phyloP scores from a whole-genome alignment of 306 rosid species.

The Castanea crenata region DNA sequence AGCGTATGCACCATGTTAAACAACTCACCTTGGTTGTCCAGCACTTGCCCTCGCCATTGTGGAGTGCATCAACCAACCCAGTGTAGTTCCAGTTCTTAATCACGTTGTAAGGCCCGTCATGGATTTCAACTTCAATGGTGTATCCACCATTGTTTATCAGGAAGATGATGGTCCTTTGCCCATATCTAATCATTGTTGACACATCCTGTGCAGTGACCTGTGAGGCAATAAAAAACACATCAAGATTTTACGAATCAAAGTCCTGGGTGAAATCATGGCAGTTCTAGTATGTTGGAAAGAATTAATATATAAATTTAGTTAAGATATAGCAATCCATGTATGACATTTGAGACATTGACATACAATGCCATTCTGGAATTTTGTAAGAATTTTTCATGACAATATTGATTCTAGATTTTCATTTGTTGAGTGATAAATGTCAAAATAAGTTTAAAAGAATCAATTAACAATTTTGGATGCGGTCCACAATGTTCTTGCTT shows the following conservation, averaged over 20 bases:
- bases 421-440: too few relatives aligned
- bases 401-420: too few relatives aligned
- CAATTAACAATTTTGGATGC: too few relatives aligned
- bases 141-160: slow-evolving; percentile 71
- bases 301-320: too few relatives aligned
- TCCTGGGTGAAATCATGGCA: background rate
- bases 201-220: slow-evolving; percentile 67
- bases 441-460: too few relatives aligned
- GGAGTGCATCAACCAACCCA: slow-evolving; percentile 57
- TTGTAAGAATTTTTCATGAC: too few relatives aligned
- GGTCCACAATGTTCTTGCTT: too few relatives aligned
- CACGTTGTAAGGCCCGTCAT: slow-evolving; percentile 70
- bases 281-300: too few relatives aligned
- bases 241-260: background rate
- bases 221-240: background rate
- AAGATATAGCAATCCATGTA: too few relatives aligned
- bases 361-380: too few relatives aligned
- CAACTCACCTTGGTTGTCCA: slow-evolving; percentile 66
- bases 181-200: slow-evolving; percentile 57
- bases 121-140: slow-evolving; percentile 70
- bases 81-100: slow-evolving; percentile 74
- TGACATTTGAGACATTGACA: too few relatives aligned
- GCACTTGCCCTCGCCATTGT: slow-evolving; percentile 71
- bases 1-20: background rate
- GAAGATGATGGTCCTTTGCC: slow-evolving; percentile 54